These are phyloP conservation scores for Isabelozyma heimii DNA, from an alignment of 805 yeast genomes.

Conservation along the genomic window DNA sequence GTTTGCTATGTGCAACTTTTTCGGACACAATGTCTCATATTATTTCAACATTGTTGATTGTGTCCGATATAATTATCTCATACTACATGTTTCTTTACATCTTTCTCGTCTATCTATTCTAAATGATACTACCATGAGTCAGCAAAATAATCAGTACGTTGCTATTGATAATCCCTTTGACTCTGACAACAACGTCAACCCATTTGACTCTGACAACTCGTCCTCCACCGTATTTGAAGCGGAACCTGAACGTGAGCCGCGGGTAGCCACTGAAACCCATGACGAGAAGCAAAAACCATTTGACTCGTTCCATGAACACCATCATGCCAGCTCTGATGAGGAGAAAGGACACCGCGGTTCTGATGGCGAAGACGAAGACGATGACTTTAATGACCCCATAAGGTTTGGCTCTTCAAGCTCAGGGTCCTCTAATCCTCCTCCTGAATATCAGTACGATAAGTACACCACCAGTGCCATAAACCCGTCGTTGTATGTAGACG, in stretches of 20 bases:
- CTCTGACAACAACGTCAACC: not conserved
- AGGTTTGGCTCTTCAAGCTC: constrained; percentile 5
- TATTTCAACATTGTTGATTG: not conserved
- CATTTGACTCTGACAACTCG: not conserved
- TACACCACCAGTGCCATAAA: not conserved
- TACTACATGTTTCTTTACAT: not conserved
- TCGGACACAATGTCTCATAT: not conserved
- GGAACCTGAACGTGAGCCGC: not conserved
- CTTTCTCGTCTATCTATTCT: too few species aligned
- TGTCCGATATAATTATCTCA: not conserved
- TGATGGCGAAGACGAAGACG: not conserved
- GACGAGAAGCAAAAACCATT: constrained; percentile 1
- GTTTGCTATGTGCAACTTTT: not conserved
- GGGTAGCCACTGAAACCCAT: not conserved
- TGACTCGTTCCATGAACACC: constrained; percentile 7
- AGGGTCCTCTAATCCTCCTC: constrained; percentile 8
- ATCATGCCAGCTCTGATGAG: constrained; percentile 5
- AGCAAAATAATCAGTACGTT: not conserved
- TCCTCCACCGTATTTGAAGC: not conserved
- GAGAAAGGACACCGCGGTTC: constrained; percentile 4
- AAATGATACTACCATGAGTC: not conserved
- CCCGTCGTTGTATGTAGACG: constrained; percentile 17
- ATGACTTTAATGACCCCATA: constrained; percentile 8
- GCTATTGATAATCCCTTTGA: not conserved
- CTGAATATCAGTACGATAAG: not conserved